These are phyloP conservation scores for Melanogaster broomeanus DNA, from an alignment of 768 basidiomycete species.

Conservation along the genomic window DNA sequence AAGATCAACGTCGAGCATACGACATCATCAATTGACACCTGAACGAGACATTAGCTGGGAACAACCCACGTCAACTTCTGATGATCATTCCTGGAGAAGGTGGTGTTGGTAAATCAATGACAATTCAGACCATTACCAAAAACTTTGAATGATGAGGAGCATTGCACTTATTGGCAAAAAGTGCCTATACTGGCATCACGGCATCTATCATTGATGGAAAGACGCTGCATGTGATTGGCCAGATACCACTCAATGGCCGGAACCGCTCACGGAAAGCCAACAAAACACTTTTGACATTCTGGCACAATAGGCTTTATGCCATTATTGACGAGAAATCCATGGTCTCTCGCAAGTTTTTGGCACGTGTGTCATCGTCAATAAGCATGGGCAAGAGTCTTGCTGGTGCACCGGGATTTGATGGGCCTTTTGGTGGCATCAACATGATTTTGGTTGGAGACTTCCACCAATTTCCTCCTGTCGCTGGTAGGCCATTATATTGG, in stretches of 20 bases:
- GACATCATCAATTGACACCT: conserved; percentile 38
- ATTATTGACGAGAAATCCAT: conserved; percentile 43
- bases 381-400: conserved; percentile 11
- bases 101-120: conserved; percentile 43
- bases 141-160: conserved; percentile 25
- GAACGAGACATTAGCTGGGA: conserved; percentile 15
- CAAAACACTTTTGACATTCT: neutral
- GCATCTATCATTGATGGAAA: conserved; percentile 39
- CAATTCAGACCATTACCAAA: conserved; percentile 38
- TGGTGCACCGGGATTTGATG: conserved; percentile 2
- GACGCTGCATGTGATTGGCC: conserved; percentile 15
- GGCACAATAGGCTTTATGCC: conserved; percentile 7
- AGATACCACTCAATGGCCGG: neutral
- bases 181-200: conserved; percentile 42
- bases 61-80: conserved; percentile 21
- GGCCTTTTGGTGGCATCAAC: conserved; percentile 39
- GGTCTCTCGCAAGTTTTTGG: conserved; percentile 29
- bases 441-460: conserved; percentile 44
- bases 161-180: conserved; percentile 28
- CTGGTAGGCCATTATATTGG: conserved; percentile 37
- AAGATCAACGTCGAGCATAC: conserved; percentile 26
- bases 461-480: conserved; percentile 30
- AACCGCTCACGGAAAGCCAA: neutral
- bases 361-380: conserved; percentile 24
- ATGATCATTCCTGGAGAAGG: conserved; percentile 38